A percentile compares a stretch with the other conserved stretches of the same genome.
Conservation (phyloP, 345 rosid genomes). For the Orychophragmus violaceus region DNA sequence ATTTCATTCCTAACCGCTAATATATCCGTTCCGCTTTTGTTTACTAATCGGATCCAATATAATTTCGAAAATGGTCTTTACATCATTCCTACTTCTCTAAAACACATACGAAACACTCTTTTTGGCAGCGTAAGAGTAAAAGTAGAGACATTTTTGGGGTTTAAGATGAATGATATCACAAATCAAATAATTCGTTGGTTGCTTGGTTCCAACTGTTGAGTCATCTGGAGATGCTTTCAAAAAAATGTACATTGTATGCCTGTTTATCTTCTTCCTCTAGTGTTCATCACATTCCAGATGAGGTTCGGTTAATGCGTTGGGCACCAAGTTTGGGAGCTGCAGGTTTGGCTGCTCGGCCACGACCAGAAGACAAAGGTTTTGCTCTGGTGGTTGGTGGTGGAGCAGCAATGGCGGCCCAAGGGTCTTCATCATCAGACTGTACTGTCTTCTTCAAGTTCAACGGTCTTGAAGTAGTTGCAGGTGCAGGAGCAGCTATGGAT, state of each 20-base stretch:
- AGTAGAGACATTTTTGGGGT: conserved; percentile 18
- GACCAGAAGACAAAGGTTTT: conserved; percentile 63
- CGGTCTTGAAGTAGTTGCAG: conserved; percentile 60
- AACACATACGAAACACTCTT: conserved; percentile 16
- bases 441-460: conserved; percentile 51
- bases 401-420: conserved; percentile 97
- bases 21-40: too few relatives aligned
- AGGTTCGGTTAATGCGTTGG: conserved; percentile 84
- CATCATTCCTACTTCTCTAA: conserved; percentile 21
- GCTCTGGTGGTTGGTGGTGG: conserved; percentile 80
- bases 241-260: conserved; percentile 43
- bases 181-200: conserved; percentile 30
- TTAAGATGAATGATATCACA: conserved; percentile 55
- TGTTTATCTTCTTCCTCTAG: conserved; percentile 13
- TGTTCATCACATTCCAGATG: conserved; percentile 49
- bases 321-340: conserved; percentile 74
- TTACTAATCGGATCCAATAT: too few relatives aligned
- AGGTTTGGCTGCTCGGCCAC: conserved; percentile 72
- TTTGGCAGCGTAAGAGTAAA: not conserved
- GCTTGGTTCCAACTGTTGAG: conserved; percentile 4
- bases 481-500: conserved; percentile 81
- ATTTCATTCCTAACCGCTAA: too few relatives aligned
- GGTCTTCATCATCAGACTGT: conserved; percentile 62
- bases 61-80: conserved; percentile 4
- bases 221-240: conserved; percentile 32